Evolutionary conservation across 108 stramenopile species (phyloP).

Genomic region (Cyclostephanos invisitatus): DNA sequence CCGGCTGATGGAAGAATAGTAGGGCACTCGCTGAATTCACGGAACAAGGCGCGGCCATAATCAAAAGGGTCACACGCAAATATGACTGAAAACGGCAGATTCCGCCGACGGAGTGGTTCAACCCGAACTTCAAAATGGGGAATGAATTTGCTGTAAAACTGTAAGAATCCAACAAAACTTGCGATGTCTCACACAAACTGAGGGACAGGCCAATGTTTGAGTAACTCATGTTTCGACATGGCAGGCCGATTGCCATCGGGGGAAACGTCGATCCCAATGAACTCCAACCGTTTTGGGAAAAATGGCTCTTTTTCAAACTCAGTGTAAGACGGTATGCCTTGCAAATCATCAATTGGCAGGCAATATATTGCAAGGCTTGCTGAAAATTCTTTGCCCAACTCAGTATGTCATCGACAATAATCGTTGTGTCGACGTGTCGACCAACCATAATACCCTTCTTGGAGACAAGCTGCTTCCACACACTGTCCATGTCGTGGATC

Average conservation of each 20-base stretch:
- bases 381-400: neutral
- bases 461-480: neutral
- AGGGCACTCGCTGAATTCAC: neutral
- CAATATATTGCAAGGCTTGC: neutral
- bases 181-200: too few species aligned
- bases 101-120: neutral
- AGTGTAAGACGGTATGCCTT: too few species aligned
- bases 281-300: too few species aligned
- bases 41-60: neutral
- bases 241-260: too few species aligned
- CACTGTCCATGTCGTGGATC: too few species aligned
- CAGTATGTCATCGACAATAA: neutral
- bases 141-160: constrained; percentile 1
- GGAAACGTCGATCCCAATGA: neutral
- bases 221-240: too few species aligned
- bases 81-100: neutral
- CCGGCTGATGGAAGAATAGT: neutral
- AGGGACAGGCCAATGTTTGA: neutral
- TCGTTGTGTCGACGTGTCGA: neutral
- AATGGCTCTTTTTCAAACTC: too few species aligned
- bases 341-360: neutral
- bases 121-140: neutral
- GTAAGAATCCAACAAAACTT: too few species aligned
- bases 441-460: neutral
- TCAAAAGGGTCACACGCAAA: neutral